Base-by-base conservation (phyloP, 176 grass and related monocot genomes). In the Eremochloa ophiuroides region DNA sequence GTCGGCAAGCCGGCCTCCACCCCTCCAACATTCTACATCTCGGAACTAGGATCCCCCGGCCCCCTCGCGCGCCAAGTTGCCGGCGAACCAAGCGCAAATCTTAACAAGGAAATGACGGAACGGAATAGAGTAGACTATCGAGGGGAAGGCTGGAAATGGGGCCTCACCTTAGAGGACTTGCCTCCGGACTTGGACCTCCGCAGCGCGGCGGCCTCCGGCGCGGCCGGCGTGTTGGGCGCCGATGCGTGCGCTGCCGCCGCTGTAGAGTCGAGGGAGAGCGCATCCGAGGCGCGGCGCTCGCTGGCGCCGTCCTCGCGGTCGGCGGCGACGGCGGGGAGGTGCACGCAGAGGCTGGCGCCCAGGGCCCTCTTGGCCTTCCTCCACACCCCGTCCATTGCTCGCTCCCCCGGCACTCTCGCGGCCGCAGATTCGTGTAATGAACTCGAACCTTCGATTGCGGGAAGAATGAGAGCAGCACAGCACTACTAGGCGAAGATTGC, bases 301-400 rank as follows among this genome's bases (percentile, higher is more conserved):
- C 79, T 89, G 59, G 22, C 47, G 30, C 43, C 59, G 59, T 89
- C 83, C n/a, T 50, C 83, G 65, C 66, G 37, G 66, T 86, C 88
- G 28, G 66, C 83, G 14, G 66, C 43, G 8, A 86, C 83, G 66
- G 48, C 37, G 9, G 95, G 95, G 13, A 91, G 74, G 55, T 88
- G 66, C 51, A 74, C 86, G 78, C 95, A 98, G 59, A 98, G 78
- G 72, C 83, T 73, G 33, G 75, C 50, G 37, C 92, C 86, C 78
- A 98, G 61, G 38, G 88, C 88, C 64, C 46, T 87, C 90, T 98
- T 98, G 23, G 93, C 90, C 73, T 91, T 87, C 88, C 87, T 95
- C 92, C 96, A 98, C 77, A 62, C 73, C 51, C 90, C 86, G 73
- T 81, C 90, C 90, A 98, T 91, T 86, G 51, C 73, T 33, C 71